Conservation (phyloP, 176 grass and related monocot genomes). For the Zizania latifolia region DNA sequence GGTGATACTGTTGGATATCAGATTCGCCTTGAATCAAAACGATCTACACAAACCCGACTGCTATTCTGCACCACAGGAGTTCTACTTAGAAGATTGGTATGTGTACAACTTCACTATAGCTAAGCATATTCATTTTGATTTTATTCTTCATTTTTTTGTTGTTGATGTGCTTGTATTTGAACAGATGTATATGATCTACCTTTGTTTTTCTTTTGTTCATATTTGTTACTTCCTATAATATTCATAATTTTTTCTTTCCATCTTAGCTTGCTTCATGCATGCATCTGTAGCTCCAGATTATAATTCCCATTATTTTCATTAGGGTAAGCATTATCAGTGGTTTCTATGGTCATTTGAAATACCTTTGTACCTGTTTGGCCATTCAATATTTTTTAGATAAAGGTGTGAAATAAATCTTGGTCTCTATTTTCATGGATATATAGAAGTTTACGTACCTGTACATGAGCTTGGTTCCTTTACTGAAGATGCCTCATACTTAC, state of each 20-base stretch:
- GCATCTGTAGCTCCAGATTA: background rate
- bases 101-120: conserved; percentile 40
- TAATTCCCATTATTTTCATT: background rate
- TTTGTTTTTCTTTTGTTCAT: conserved; percentile 1
- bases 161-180: background rate
- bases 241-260: background rate
- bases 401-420: background rate
- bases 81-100: conserved; percentile 82
- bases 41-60: conserved; percentile 67
- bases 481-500: background rate
- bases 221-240: conserved; percentile 1
- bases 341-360: background rate
- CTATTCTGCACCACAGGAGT: conserved; percentile 97
- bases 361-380: background rate
- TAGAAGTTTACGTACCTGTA: background rate
- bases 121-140: conserved; percentile 10
- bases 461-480: background rate
- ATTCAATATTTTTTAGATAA: background rate
- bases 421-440: background rate
- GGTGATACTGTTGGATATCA: conserved; percentile 93
- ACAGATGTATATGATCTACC: background rate
- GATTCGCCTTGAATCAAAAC: conserved; percentile 85
- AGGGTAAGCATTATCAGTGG: background rate
- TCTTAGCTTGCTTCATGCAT: background rate
- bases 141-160: conserved; percentile 17